phyloP scores from a whole-genome alignment of 2,329 filamentous ascomycete species.

The Myriosclerotinia curreyana region DNA sequence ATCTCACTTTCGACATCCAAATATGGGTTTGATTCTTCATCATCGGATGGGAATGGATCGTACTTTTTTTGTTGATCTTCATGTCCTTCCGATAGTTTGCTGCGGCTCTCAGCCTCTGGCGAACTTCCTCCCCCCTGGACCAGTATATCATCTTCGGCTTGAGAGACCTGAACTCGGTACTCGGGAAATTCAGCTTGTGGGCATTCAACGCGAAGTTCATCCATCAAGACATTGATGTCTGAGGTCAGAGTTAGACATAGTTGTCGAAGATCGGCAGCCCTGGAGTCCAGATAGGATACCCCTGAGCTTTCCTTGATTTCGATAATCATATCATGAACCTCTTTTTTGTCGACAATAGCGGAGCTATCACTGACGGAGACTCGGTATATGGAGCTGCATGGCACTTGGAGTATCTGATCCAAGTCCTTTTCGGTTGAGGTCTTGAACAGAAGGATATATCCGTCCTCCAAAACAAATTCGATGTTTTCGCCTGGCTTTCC shows the following conservation, averaged over 20 bases:
- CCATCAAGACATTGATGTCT: not conserved
- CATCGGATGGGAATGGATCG: not conserved
- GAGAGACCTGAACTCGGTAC: not conserved
- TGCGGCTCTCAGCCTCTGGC: not conserved
- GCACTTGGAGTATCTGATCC: constrained; percentile 24
- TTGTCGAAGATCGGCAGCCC: not conserved
- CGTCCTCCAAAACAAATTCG: constrained; percentile 14
- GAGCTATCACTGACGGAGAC: constrained; percentile 1
- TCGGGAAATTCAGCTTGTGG: not conserved
- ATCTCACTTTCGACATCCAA: not conserved
- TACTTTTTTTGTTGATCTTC: not conserved
- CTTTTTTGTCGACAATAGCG: not conserved
- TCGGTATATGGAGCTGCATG: constrained; percentile 4
- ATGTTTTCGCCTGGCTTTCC: constrained; percentile 11
- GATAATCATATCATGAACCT: not conserved
- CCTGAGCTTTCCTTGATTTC: not conserved
- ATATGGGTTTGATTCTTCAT: not conserved
- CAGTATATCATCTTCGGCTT: not conserved
- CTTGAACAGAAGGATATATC: constrained; percentile 18
- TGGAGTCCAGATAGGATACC: constrained; percentile 9
- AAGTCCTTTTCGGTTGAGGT: constrained; percentile 16
- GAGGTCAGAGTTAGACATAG: not conserved
- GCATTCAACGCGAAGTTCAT: constrained; percentile 4
- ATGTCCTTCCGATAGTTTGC: not conserved
- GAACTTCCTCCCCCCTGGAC: constrained; percentile 3